Evolutionary conservation across 257 asterid species (phyloP), one percentile per base, ranked within the genome.

Genomic region (Cordia subcordata): DNA sequence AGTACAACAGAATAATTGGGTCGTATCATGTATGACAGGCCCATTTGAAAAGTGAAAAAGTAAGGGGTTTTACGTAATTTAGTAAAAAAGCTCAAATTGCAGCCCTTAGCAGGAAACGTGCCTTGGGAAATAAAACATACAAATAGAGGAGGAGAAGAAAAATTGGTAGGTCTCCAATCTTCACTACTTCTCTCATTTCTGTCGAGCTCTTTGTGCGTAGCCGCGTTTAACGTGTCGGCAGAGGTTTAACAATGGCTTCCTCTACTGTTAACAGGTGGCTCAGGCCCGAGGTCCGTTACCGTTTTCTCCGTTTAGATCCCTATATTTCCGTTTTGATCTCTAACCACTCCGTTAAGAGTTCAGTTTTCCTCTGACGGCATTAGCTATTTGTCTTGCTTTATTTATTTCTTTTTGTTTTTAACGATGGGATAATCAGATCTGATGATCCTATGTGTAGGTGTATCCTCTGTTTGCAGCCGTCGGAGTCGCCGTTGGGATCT

Each of bases 401-500:
- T 42, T 42, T 22, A 44, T 11, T 18, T 18, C 53, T 5, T 0
- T 1, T 42, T 42, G 4, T 42, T 42, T 42, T 42, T 3, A 42
- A 42, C 10, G 47, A 42, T 42, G 4, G 47, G 15, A 10, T 42
- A 42, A 42, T 40, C 32, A 57, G 83, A 80, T 88, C 88, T 80
- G 68, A 37, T 37, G 5, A 5, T 21, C 62, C 10, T 45, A 10
- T 19, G 52, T 58, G 61, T 70, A 85, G 97, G 97, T 83, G 4
- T 87, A 77, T 64, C 97, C 97, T 33, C 65, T 90, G 82, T 90
- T 90, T 69, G 93, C 90, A 9, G 84, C 96, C 20, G 87, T 82
- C 51, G 96, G 96, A 11, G 77, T 90, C 9, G 95, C 98, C 50
- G 89, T 90, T 40, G 98, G 95, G 40, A 85, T 87, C 55, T 90